Evolutionary conservation across 2,329 filamentous ascomycete genomes (phyloP).

Genomic region (Thelonectria rubi): DNA sequence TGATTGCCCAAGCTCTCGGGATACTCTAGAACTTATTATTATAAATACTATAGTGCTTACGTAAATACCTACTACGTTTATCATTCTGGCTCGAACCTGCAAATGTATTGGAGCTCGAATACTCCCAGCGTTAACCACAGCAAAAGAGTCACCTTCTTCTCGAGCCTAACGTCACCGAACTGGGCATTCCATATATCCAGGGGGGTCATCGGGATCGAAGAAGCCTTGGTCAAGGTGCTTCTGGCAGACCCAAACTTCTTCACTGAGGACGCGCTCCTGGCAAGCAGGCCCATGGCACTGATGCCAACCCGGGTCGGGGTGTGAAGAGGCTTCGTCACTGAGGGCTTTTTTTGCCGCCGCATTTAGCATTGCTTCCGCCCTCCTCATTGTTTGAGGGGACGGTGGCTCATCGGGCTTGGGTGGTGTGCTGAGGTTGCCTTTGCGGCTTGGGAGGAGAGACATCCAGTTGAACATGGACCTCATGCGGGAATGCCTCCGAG

Average conservation of each 20-base stretch:
- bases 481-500: conserved; percentile 19
- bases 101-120: too few relatives aligned
- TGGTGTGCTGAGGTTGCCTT: background rate
- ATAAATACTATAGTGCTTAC: too few relatives aligned
- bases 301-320: conserved; percentile 8
- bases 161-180: background rate
- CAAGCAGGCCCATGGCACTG: conserved; percentile 15
- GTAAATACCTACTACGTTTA: too few relatives aligned
- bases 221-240: conserved; percentile 19
- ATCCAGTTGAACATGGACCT: conserved; percentile 19
- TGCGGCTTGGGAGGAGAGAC: background rate
- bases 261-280: conserved; percentile 10
- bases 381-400: background rate
- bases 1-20: too few relatives aligned
- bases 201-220: conserved; percentile 17
- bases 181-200: conserved; percentile 21
- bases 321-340: background rate
- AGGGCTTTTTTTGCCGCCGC: background rate
- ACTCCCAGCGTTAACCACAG: too few relatives aligned
- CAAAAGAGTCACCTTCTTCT: background rate
- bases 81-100: too few relatives aligned
- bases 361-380: background rate
- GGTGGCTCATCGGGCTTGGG: background rate
- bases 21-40: too few relatives aligned
- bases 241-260: conserved; percentile 18